Evolutionary conservation across 1,139 yeast genomes (phyloP).

Genomic region (Suhomyces taliae): DNA sequence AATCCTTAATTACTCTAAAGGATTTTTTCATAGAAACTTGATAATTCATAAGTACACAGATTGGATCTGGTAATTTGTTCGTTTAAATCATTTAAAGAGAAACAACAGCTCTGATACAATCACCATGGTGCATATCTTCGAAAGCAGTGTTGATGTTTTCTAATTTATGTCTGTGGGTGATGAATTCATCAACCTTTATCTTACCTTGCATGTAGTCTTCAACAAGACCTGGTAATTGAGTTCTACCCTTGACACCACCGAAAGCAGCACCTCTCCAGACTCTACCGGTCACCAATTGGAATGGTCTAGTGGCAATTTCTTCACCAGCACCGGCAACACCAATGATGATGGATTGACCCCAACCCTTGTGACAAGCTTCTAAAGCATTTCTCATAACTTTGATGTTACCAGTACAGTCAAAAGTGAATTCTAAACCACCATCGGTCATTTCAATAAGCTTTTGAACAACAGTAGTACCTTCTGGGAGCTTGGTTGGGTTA

Average conservation of each 20-base stretch:
- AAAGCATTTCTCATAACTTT: constrained; percentile 93
- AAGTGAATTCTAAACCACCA: constrained; percentile 94
- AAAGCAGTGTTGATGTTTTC: constrained; percentile 83
- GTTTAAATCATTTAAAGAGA: constrained; percentile 29
- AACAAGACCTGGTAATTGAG: constrained; percentile 90
- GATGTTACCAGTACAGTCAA: constrained; percentile 97
- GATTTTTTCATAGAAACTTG: too few relatives aligned
- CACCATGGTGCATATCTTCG: constrained; percentile 93
- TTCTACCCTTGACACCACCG: constrained; percentile 97
- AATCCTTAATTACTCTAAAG: too few relatives aligned
- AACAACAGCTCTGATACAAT: constrained; percentile 90
- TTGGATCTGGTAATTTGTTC: neutral
- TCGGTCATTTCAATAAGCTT: constrained; percentile 87
- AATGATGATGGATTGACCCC: constrained; percentile 94
- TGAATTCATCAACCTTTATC: constrained; percentile 90
- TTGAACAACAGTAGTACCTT: constrained; percentile 77
- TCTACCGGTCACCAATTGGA: constrained; percentile 98
- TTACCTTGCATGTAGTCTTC: constrained; percentile 80
- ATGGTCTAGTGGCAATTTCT: constrained; percentile 95
- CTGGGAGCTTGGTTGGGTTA: constrained; percentile 74
- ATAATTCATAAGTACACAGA: too few relatives aligned
- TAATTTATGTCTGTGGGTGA: constrained; percentile 84
- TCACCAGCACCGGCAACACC: constrained; percentile 99
- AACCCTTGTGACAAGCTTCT: constrained; percentile 97
- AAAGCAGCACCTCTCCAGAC: constrained; percentile 98